phyloP scores from a whole-genome alignment of 23 red algal genomes.

The Gracilaria gracilis region DNA sequence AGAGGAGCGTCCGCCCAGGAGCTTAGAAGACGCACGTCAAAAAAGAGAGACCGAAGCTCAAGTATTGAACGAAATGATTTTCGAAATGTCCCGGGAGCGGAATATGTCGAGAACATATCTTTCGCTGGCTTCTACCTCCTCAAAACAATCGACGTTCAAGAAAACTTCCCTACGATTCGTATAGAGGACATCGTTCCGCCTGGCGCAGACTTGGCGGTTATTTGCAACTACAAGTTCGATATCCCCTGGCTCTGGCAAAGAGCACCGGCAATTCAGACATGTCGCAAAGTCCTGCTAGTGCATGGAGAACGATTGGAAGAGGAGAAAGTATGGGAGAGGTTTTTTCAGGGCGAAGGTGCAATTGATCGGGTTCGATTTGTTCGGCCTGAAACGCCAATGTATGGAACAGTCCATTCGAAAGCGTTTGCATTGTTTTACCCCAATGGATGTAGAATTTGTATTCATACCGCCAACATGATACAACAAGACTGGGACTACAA shows the following conservation, averaged over 20 bases:
- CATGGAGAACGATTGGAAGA: constrained; percentile 47
- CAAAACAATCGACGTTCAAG: constrained; percentile 12
- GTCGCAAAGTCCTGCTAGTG: constrained; percentile 45
- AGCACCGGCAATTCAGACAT: constrained; percentile 58
- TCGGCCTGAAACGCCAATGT: constrained; percentile 52
- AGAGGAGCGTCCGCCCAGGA: neutral
- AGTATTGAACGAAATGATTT: neutral
- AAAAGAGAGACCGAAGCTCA: neutral
- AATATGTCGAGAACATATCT: neutral
- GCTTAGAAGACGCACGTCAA: neutral
- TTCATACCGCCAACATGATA: constrained; percentile 91
- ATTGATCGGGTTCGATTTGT: constrained; percentile 35
- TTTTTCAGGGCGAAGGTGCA: constrained; percentile 28
- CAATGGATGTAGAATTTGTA: constrained; percentile 80
- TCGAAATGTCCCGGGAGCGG: neutral
- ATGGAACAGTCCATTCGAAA: constrained; percentile 94
- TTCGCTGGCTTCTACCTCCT: constrained; percentile 3
- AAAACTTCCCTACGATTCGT: neutral
- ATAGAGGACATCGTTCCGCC: constrained; percentile 47
- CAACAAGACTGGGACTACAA: constrained; percentile 85
- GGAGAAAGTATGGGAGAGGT: constrained; percentile 9
- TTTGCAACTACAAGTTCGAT: constrained; percentile 69
- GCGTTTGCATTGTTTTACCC: constrained; percentile 75
- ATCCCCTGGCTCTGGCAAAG: constrained; percentile 39
- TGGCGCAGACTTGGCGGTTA: constrained; percentile 42